These are phyloP conservation scores for Amanita pallidorosea DNA, from an alignment of 768 basidiomycete species.

Conservation along the genomic window DNA sequence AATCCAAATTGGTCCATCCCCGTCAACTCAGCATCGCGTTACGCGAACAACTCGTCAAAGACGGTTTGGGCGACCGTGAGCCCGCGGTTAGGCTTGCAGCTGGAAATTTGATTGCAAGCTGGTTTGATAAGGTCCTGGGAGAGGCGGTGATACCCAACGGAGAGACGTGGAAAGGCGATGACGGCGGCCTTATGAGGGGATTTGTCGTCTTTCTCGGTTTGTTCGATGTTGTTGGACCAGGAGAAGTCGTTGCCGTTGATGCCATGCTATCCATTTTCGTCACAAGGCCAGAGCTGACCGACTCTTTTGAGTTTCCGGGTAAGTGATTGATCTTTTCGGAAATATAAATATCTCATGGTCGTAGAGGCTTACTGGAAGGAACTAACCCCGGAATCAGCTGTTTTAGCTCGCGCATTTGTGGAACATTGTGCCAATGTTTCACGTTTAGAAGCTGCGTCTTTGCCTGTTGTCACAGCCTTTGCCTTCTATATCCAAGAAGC, in stretches of 20 bases:
- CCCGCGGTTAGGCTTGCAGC: slow-evolving; percentile 74
- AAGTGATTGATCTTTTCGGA: slow-evolving; percentile 11
- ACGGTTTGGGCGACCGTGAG: slow-evolving; percentile 87
- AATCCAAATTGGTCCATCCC: slow-evolving; percentile 45
- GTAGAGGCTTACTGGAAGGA: slow-evolving; percentile 67
- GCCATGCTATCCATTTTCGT: slow-evolving; percentile 72
- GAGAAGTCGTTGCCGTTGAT: slow-evolving; percentile 72
- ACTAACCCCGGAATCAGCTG: slow-evolving; percentile 70
- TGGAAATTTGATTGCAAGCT: slow-evolving; percentile 63
- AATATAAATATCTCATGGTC: neutral
- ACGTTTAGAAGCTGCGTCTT: slow-evolving; percentile 51
- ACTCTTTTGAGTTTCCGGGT: slow-evolving; percentile 70
- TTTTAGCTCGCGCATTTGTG: slow-evolving; percentile 80
- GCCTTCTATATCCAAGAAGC: slow-evolving; percentile 75
- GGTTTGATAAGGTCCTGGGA: slow-evolving; percentile 59
- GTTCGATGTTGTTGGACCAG: slow-evolving; percentile 54
- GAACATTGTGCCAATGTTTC: slow-evolving; percentile 59
- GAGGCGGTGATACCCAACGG: slow-evolving; percentile 22
- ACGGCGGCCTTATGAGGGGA: slow-evolving; percentile 35
- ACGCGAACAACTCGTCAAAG: slow-evolving; percentile 74
- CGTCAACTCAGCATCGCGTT: slow-evolving; percentile 68
- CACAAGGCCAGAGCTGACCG: slow-evolving; percentile 57
- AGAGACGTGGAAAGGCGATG: slow-evolving; percentile 29
- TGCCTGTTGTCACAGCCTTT: slow-evolving; percentile 89
- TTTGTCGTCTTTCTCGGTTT: slow-evolving; percentile 32